These are phyloP conservation scores for Sutorius eximius DNA, from an alignment of 1,284 basidiomycete genomes.

Conservation along the genomic window DNA sequence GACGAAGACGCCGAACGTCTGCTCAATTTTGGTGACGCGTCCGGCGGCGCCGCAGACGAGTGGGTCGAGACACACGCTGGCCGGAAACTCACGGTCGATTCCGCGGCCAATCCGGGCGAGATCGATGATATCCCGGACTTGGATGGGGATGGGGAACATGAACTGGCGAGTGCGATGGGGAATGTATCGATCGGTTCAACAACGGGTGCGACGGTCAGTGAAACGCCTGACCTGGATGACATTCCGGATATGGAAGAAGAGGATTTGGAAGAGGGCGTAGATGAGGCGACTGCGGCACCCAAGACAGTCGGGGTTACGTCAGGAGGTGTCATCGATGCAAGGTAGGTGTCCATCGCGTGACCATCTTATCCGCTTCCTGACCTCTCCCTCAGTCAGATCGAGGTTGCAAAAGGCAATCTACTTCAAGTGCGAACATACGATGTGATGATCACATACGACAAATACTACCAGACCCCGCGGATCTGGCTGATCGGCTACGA, in stretches of 20 bases:
- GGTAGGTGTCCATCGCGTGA: conserved; percentile 30
- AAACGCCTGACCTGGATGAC: conserved; percentile 84
- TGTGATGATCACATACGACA: conserved; percentile 99
- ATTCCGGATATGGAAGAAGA: conserved; percentile 93
- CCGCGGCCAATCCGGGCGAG: conserved; percentile 53
- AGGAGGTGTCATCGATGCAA: conserved; percentile 40
- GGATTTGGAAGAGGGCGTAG: conserved; percentile 74
- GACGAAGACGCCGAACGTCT: conserved; percentile 94
- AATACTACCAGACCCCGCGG: conserved; percentile 95
- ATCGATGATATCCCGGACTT: conserved; percentile 86
- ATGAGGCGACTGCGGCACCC: conserved; percentile 76
- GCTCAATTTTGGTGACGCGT: conserved; percentile 70
- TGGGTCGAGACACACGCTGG: conserved; percentile 89
- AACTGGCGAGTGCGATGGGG: conserved; percentile 42
- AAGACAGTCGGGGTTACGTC: conserved; percentile 42
- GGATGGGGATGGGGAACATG: conserved; percentile 57
- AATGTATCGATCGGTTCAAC: conserved; percentile 44
- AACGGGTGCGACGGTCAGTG: conserved; percentile 42
- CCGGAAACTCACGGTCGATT: conserved; percentile 53
- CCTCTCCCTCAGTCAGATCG: conserved; percentile 46
- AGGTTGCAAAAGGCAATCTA: conserved; percentile 77
- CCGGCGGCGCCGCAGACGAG: conserved; percentile 67
- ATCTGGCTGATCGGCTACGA: conserved; percentile 96
- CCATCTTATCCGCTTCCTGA: conserved; percentile 2
- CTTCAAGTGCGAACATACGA: conserved; percentile 98